Base-by-base conservation (phyloP, 2,329 filamentous ascomycete species). In the Alternaria rosae region DNA sequence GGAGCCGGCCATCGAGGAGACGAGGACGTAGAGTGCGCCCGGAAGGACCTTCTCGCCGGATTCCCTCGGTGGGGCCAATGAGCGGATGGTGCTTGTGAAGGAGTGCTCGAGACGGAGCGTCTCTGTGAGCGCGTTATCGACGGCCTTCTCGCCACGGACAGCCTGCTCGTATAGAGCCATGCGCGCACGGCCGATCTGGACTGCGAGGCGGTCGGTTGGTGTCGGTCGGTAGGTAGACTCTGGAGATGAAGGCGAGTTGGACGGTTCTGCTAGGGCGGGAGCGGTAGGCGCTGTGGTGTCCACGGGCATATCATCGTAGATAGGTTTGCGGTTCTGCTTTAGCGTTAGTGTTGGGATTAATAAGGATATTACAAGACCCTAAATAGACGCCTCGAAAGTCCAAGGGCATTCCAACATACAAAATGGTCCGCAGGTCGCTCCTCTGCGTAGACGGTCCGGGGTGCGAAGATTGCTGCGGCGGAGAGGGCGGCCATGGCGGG, bases 1-100 rank as follows among this genome's bases (percentile, higher is more conserved):
- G 80, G 89, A 93, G 71, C 94, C 95, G 35, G 95, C 92, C 94
- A 99, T 97, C 73, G 92, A 90, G 43, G 94, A 91, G 50, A 99
- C 94, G 28, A 97, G 87, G 48, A 98, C 93, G 82, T 98, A 98
- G 70, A 98, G 88, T 62, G 89, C 85, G 25, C 94, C 94, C 32
- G 95, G 95, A 82, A 98, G 89, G 59, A 99, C 86, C 77, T 89
- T 89, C 85, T 99, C 95, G 78, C 92, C 92, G 63, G 89, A 92
- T 81, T 94, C 91, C 74, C 90, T 90, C 38, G 93, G 85, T 28
- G 95, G 95, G 20, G 94, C 95, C 41, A 99, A 87, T 21, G 91
- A 93, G 61, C 94, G 92, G 70, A 99, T 82, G 64, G 95, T 98
- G 80, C 87, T 88, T 72, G 94, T 97, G 83, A 98, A 94, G 76